These are phyloP conservation scores for Globisporangium yorkense DNA, from an alignment of 352 stramenopile genomes.

Conservation along the genomic window DNA sequence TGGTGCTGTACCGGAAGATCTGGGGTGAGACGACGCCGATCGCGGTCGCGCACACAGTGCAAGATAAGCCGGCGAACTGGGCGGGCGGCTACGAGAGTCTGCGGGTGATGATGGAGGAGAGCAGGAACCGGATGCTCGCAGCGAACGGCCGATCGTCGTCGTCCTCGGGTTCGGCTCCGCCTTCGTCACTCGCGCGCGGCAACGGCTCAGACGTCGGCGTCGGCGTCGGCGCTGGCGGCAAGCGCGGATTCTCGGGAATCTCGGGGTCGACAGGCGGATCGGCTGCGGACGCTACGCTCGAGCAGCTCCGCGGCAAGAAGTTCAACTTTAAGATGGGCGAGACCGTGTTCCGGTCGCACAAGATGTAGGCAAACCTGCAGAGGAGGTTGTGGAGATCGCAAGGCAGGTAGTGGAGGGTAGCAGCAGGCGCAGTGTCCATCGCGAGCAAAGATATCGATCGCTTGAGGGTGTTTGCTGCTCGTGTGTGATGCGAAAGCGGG, in stretches of 20 bases:
- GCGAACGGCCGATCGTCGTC: slow-evolving; percentile 9
- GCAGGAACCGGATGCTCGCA: slow-evolving; percentile 50
- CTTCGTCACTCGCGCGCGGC: slow-evolving; percentile 7
- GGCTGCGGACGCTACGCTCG: slow-evolving; percentile 35
- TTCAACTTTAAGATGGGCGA: slow-evolving; percentile 85
- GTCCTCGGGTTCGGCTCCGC: neutral
- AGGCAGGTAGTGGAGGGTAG: neutral
- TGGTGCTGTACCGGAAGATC: slow-evolving; percentile 73
- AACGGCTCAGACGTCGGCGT: slow-evolving; percentile 18
- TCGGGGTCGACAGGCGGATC: neutral
- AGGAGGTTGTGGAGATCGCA: neutral
- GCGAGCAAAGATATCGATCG: neutral
- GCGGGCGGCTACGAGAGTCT: slow-evolving; percentile 78
- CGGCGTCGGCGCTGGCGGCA: slow-evolving; percentile 17
- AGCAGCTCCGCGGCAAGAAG: slow-evolving; percentile 82
- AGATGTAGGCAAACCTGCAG: slow-evolving; percentile 29
- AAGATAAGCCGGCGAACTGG: slow-evolving; percentile 74
- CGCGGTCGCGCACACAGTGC: slow-evolving; percentile 71
- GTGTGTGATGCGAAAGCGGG: neutral
- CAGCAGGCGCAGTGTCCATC: no score
- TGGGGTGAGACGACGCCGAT: slow-evolving; percentile 82
- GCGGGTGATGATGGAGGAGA: slow-evolving; percentile 81
- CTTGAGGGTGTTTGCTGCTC: neutral
- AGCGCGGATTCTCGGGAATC: slow-evolving; percentile 24
- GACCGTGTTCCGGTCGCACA: slow-evolving; percentile 73